These are phyloP conservation scores for Aspergillus texensis DNA, from an alignment of 2,329 filamentous ascomycete genomes.

Conservation along the genomic window DNA sequence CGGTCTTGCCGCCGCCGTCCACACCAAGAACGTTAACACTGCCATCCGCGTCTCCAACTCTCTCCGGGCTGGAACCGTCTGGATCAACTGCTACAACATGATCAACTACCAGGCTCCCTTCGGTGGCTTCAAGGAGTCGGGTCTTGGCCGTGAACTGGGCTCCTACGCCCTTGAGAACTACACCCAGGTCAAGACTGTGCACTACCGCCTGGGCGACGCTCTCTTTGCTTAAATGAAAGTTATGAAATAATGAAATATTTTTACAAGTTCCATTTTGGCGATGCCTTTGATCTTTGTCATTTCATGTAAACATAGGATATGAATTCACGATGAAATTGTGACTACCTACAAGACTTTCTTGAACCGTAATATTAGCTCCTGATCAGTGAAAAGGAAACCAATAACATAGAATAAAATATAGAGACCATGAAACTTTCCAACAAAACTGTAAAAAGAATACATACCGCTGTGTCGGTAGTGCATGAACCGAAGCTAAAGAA, in stretches of 20 bases:
- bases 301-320: neutral
- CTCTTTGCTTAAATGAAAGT: conserved; percentile 43
- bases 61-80: conserved; percentile 69
- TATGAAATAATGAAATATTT: conserved; percentile 13
- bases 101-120: conserved; percentile 53
- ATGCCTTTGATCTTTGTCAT: neutral
- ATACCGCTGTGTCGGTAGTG: neutral
- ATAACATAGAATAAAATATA: neutral
- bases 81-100: conserved; percentile 73
- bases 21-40: conserved; percentile 77
- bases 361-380: neutral
- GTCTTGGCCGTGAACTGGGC: conserved; percentile 50
- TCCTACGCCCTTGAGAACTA: conserved; percentile 54
- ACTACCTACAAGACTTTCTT: neutral
- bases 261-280: neutral
- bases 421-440: neutral
- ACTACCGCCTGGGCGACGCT: conserved; percentile 45
- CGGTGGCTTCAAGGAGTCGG: conserved; percentile 49
- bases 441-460: neutral
- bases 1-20: conserved; percentile 74
- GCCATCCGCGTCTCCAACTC: conserved; percentile 73
- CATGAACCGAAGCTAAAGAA: neutral
- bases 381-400: neutral
- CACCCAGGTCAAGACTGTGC: conserved; percentile 53
- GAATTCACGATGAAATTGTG: neutral